These are phyloP conservation scores for Entomophthora muscae DNA, from an alignment of 371 early-diverging fungal species.

Conservation along the genomic window DNA sequence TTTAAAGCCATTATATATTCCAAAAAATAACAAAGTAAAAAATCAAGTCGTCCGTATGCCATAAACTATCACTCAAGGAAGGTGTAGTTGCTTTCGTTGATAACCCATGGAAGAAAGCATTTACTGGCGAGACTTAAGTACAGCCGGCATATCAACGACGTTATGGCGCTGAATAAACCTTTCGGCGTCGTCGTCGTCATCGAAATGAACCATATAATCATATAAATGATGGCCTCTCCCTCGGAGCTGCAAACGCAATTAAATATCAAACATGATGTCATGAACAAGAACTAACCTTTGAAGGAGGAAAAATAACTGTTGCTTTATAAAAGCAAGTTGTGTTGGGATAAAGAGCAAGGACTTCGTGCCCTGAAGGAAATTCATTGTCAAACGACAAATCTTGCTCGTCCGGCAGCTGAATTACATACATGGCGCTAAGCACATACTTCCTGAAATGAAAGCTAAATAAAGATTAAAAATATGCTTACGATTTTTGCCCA, in stretches of 20 bases:
- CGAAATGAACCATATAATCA: conserved; percentile 8
- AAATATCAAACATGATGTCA: not conserved
- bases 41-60: too few species aligned
- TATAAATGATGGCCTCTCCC: conserved; percentile 1
- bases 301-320: conserved; percentile 42
- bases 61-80: too few species aligned
- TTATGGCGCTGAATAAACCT: not conserved
- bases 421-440: conserved; percentile 35
- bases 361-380: conserved; percentile 39
- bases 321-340: conserved; percentile 79
- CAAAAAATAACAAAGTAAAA: too few species aligned
- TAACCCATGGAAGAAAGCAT: too few species aligned
- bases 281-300: conserved; percentile 26
- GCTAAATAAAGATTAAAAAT: not conserved
- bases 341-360: conserved; percentile 66
- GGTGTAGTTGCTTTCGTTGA: too few species aligned
- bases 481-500: conserved; percentile 30
- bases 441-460: conserved; percentile 28
- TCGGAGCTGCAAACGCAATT: not conserved
- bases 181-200: conserved; percentile 8
- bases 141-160: conserved; percentile 3
- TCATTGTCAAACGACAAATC: conserved; percentile 25
- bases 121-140: not conserved
- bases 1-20: too few species aligned
- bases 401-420: conserved; percentile 31